Evolutionary conservation across 148 eudicot genomes (phyloP).

Genomic region (Dysphania ambrosioides): DNA sequence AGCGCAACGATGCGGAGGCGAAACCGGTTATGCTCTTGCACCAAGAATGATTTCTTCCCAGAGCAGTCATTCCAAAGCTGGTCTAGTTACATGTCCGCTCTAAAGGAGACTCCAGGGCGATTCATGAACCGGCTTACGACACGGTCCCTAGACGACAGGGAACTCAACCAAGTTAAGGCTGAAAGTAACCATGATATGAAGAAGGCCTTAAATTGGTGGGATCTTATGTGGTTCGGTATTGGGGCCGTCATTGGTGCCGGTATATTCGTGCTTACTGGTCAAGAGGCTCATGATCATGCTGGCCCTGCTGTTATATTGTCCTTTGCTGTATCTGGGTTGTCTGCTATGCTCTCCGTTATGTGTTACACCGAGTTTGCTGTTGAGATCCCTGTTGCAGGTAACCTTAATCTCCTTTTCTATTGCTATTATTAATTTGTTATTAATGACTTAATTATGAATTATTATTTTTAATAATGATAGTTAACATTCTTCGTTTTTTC

Average conservation of each 20-base stretch:
- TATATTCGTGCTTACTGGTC: slow-evolving; percentile 71
- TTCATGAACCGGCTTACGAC: slow-evolving; percentile 38
- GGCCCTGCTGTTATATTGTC: slow-evolving; percentile 60
- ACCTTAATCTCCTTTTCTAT: background rate
- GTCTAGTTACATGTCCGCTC: slow-evolving; percentile 42
- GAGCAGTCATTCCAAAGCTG: slow-evolving; percentile 61
- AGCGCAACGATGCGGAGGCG: background rate
- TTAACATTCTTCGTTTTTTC: background rate
- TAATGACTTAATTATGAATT: background rate
- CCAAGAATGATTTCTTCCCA: slow-evolving; percentile 45
- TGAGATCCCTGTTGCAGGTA: slow-evolving; percentile 62
- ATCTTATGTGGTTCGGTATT: slow-evolving; percentile 69
- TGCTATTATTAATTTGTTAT: too few species aligned
- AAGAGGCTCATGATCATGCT: slow-evolving; percentile 38
- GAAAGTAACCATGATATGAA: slow-evolving; percentile 53
- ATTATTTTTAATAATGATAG: too few species aligned
- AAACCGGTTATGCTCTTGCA: background rate
- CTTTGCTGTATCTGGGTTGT: slow-evolving; percentile 51
- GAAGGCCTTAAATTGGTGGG: slow-evolving; percentile 62
- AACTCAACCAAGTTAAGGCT: slow-evolving; percentile 34
- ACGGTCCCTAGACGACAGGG: slow-evolving; percentile 41
- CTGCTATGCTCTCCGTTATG: slow-evolving; percentile 64
- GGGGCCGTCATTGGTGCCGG: slow-evolving; percentile 80
- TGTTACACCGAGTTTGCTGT: slow-evolving; percentile 74
- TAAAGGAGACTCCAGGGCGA: slow-evolving; percentile 35